These are phyloP conservation scores for Lyophyllum semitale DNA, from an alignment of 768 basidiomycete genomes.

Conservation along the genomic window DNA sequence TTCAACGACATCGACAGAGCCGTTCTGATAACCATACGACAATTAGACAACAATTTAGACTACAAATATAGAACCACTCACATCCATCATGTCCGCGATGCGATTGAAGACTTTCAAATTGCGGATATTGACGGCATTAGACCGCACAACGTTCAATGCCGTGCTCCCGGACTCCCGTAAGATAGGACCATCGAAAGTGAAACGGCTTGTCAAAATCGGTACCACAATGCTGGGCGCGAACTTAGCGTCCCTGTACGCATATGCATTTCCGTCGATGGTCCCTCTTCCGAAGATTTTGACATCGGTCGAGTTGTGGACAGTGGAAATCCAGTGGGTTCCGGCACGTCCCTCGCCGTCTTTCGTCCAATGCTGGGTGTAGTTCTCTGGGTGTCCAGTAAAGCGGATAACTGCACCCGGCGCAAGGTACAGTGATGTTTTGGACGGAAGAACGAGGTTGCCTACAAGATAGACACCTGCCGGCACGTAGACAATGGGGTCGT, in stretches of 20 bases:
- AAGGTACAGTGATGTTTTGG: constrained; percentile 18
- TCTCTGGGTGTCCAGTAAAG: constrained; percentile 12
- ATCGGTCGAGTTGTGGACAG: constrained; percentile 16
- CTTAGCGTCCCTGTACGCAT: constrained; percentile 4
- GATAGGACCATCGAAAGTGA: constrained; percentile 16
- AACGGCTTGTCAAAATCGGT: constrained; percentile 15
- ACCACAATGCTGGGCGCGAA: constrained; percentile 14
- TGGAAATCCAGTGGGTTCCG: constrained; percentile 19
- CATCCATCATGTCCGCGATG: constrained; percentile 14
- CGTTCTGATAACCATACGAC: constrained; percentile 9
- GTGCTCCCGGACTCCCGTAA: constrained; percentile 15
- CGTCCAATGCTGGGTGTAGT: constrained; percentile 15
- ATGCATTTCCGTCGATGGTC: constrained; percentile 17
- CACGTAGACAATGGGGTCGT: constrained; percentile 15
- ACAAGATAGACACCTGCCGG: constrained; percentile 16
- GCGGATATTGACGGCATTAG: constrained; percentile 9
- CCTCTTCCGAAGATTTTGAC: constrained; percentile 18
- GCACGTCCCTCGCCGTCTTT: constrained; percentile 10
- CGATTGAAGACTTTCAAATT: constrained; percentile 18
- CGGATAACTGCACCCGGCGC: constrained; percentile 19
- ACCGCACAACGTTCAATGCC: constrained; percentile 16
- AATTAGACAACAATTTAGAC: background rate
- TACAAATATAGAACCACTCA: background rate
- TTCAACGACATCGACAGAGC: constrained; percentile 16
- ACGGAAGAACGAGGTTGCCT: constrained; percentile 20